Percentiles rank a stretch among this genome's conserved stretches.
Conservation (phyloP, 1,284 basidiomycete genomes). For the Ganoderma resinaceum region DNA sequence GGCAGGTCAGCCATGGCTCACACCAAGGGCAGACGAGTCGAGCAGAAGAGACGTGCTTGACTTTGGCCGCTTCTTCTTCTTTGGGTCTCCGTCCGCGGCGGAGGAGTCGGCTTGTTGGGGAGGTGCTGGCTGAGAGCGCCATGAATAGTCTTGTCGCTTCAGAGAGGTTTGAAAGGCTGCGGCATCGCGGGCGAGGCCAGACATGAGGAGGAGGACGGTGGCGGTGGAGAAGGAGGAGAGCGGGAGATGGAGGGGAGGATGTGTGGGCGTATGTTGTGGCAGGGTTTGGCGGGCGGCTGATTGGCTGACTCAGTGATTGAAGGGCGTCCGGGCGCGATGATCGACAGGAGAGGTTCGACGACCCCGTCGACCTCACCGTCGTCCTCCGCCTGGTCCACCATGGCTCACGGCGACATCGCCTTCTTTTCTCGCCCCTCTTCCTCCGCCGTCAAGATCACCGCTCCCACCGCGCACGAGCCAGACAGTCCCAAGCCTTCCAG, state of each 20-base stretch:
- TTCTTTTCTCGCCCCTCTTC: conserved; percentile 57
- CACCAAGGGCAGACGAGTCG: conserved; percentile 29
- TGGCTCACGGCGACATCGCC: conserved; percentile 43
- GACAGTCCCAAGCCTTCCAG: conserved; percentile 45
- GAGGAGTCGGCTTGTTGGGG: conserved; percentile 30
- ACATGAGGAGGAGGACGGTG: conserved; percentile 51
- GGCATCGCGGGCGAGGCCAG: conserved; percentile 67
- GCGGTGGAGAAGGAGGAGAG: conserved; percentile 12
- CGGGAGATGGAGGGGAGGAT: background rate
- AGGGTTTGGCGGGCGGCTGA: conserved; percentile 16
- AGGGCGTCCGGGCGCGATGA: background rate
- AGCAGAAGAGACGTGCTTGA: conserved; percentile 55
- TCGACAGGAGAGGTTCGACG: background rate
- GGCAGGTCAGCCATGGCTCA: conserved; percentile 34
- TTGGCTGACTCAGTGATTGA: background rate
- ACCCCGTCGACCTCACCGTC: conserved; percentile 18
- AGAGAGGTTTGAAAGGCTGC: conserved; percentile 71
- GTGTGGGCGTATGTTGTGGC: conserved; percentile 25
- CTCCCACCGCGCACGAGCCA: conserved; percentile 50
- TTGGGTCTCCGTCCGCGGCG: conserved; percentile 40
- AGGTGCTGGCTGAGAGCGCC: conserved; percentile 68
- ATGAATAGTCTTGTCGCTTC: conserved; percentile 72
- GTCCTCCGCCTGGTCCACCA: conserved; percentile 36
- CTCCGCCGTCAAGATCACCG: conserved; percentile 65
- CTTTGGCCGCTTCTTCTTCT: conserved; percentile 73